Base-by-base conservation (phyloP, 2,329 filamentous ascomycete species). In the Penicillium griseofulvum region DNA sequence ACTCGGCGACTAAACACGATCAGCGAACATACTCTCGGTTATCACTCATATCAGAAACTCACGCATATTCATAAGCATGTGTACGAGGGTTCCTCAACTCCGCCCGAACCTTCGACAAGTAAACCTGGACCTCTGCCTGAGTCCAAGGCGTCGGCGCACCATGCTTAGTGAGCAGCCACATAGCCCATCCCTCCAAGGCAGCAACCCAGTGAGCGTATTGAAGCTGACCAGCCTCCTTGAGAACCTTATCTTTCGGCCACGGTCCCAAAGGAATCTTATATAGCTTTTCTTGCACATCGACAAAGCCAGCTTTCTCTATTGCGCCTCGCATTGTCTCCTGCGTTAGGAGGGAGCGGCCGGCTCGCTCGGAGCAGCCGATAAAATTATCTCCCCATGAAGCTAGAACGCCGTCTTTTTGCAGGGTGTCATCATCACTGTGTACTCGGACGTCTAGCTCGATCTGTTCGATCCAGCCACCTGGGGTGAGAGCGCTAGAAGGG, bases 171-270 rank as follows among this genome's bases (percentile, higher is more conserved):
- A 69, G 58, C 34, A 69, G 52, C 55, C 62, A 68, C 64, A 69
- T 64, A 1, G 66, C 67, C 60, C 62, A 68, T 1, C 67, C 67
- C 37, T 69, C 66, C 11, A 69, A 39, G 9, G 62, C 67, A 33
- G 65, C 45, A 14, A 58, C 62, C 67, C 67, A 68, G 14, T 69
- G 66, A 5, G 53, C 51, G 29, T 55, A 57, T 22, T 63, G 56
- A 17, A 65, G 77, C n/a, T 60, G 57, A 1, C 81, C 82, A 1
- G 83, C 64, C 47, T 69, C 61, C 49, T 71, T 69, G 34, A 71
- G 54, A 8, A 56, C 33, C 12, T 58, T 54, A 38, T 72, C 66
- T 41, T 59, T 68, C 1, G 66, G 60, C 71, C 70, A 73, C 8
- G 63, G 51, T 2, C 70, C 70, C 16, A 73, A 52, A 3, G 67